These are phyloP conservation scores for Botrytis aclada DNA, from an alignment of 2,329 filamentous ascomycete species.

Conservation along the genomic window DNA sequence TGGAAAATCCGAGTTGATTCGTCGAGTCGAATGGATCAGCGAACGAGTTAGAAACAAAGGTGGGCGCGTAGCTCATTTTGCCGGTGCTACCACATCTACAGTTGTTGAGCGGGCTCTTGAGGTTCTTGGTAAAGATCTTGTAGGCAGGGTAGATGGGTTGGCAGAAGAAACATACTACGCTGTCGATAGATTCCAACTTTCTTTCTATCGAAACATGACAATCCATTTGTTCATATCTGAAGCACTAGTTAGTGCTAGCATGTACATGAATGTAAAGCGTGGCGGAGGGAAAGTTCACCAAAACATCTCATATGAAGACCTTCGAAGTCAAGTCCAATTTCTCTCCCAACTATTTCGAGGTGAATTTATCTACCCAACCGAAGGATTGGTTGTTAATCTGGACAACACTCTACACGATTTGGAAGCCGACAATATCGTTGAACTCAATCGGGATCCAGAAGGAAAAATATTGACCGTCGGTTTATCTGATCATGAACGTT, in stretches of 20 bases:
- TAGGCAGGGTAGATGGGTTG: constrained; percentile 74
- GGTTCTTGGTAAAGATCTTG: constrained; percentile 84
- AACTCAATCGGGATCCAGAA: constrained; percentile 56
- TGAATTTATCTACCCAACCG: constrained; percentile 94
- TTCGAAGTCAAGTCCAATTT: constrained; percentile 80
- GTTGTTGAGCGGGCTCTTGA: constrained; percentile 89
- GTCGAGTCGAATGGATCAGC: constrained; percentile 87
- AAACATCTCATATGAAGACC: constrained; percentile 69
- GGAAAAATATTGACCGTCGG: constrained; percentile 65
- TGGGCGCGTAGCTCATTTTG: constrained; percentile 90
- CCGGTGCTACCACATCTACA: constrained; percentile 70
- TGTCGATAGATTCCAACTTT: constrained; percentile 93
- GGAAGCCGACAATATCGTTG: constrained; percentile 74
- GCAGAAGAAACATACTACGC: constrained; percentile 92
- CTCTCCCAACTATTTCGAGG: constrained; percentile 90
- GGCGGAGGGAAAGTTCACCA: constrained; percentile 83
- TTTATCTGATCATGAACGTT: constrained; percentile 71
- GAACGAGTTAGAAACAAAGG: constrained; percentile 79
- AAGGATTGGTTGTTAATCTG: constrained; percentile 77
- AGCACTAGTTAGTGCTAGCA: constrained; percentile 80
- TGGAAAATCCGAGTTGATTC: constrained; percentile 78
- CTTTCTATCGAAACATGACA: constrained; percentile 99
- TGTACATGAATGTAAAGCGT: constrained; percentile 88
- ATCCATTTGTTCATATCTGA: constrained; percentile 97
- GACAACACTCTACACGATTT: constrained; percentile 74